Evolutionary conservation across 2,329 filamentous ascomycete species (phyloP), one percentile per base, ranked within the genome.

Genomic region (Lomentospora prolificans): DNA sequence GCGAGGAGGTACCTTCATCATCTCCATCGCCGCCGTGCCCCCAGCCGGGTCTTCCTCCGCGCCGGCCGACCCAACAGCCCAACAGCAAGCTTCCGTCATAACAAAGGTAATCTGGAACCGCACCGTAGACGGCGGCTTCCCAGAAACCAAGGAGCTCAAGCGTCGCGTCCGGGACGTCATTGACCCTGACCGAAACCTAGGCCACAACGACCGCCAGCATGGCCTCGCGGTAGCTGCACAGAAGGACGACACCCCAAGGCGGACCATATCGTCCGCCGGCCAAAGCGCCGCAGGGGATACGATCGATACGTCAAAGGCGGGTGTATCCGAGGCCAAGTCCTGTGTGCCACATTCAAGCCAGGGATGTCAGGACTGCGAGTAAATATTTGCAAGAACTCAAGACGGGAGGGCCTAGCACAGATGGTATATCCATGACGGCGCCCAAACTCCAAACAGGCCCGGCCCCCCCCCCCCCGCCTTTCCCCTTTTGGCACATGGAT

Each of bases 111-210:
- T 97, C 30, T 99, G 94, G 94, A 90, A 97, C 74, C 81, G 94
- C 59, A 95, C 90, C 68, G 67, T 71, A 3, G 86, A 96, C 65
- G 89, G 89, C 28, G 91, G 94, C 0, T 99, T 99, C 70, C 94
- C 92, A 58, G 90, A 96, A 72, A 90, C 89, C 2, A 96, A 96
- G 71, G 85, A 92, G 62, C 78, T 96, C 46, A 96, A 97, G 73
- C 84, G 90, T 58, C 78, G 85, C 14, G 82, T 96, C 4, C 77
- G 92, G 57, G 89, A 96, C 71, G 77, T 89, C 53, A 84, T 96
- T 62, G 85, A 94, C 64, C 92, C 91, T 0, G 76, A 74, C 1
- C 78, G 87, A 59, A 80, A 92, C 65, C 72, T 96, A 55, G 92
- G 92, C 0, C 92, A 97, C 71, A 85, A 90, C 24, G 87, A 91